phyloP scores from a whole-genome alignment of 1,284 basidiomycete genomes.

The Trichosporon coremiiforme region DNA sequence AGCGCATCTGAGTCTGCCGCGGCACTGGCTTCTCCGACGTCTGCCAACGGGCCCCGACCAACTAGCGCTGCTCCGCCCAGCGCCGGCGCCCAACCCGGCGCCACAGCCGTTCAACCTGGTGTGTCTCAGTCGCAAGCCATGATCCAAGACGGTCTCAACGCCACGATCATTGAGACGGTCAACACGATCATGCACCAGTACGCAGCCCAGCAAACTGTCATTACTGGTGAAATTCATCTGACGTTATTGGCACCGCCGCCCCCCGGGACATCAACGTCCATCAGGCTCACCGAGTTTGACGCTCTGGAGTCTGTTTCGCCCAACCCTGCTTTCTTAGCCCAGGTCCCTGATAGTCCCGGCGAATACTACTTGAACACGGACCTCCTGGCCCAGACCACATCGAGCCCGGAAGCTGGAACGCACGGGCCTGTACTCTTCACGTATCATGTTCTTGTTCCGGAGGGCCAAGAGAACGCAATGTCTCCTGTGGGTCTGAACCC shows the following conservation, averaged over 20 bases:
- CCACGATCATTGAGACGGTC: conserved; percentile 59
- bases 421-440: conserved; percentile 57
- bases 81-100: not conserved
- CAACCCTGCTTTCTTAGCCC: conserved; percentile 59
- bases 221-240: conserved; percentile 57
- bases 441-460: conserved; percentile 60
- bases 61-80: too few species aligned
- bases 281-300: conserved; percentile 59
- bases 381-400: conserved; percentile 43
- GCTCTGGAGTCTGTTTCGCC: conserved; percentile 60
- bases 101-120: not conserved
- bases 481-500: conserved; percentile 59
- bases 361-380: conserved; percentile 59
- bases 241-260: not conserved
- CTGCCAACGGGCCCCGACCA: not conserved
- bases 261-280: conserved; percentile 23
- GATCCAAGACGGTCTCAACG: conserved; percentile 40
- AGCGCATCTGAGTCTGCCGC: too few species aligned
- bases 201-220: conserved; percentile 22
- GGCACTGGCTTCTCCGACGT: not conserved
- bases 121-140: not conserved
- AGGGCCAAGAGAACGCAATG: conserved; percentile 43
- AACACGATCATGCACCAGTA: conserved; percentile 57
- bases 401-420: conserved; percentile 22
- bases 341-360: conserved; percentile 55